Base-by-base conservation (phyloP, 495 filamentous ascomycete species). In the Opeltia flavorubescens region DNA sequence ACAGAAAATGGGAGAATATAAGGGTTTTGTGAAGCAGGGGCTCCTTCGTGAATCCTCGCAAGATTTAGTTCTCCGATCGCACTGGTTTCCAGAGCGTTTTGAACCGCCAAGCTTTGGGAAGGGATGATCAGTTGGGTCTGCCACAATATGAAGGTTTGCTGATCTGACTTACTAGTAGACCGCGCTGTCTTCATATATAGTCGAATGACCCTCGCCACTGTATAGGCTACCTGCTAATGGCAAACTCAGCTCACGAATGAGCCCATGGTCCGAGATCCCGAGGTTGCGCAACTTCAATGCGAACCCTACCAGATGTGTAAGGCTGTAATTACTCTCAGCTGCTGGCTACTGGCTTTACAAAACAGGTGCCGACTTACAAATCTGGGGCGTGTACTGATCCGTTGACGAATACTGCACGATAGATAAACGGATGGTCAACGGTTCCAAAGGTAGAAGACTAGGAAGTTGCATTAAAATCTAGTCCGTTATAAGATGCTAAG, bases 1-100 rank as follows among this genome's bases (percentile, higher is more conserved):
- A 96, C 85, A 27, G 87, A 87, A 75, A 93, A 98, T 0, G 91
- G 91, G 21, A 98, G 69, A 34, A 89, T 80, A 59, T 86, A 98
- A 1, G 91, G 91, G 54, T 79, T 95, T 78, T 49, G 71, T 53
- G 59, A 68, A 71, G 51, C 62, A 47, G 57, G 51, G 64, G 56
- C 50, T 69, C 69, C 30, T 62, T 66, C 53, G 66, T 71, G 49
- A 67, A 66, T 60, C 52, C 71, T 58, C 45, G 67, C 61, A 15
- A 83, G 63, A 9, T 70, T 57, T 3, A 77, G 66, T 25, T 67
- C 65, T 15, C 68, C 64, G 26, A 84, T 64, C 20, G 68, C 68
- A 0, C 83, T 85, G 6, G 86, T 96, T 64, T 94, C 84, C 6
- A 96, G 72, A 12, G 91, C 78, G 58, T 89, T 84, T 45, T 81